Base-by-base conservation (phyloP, 139 green algal genomes). In the Bryopsis sp. region DNA sequence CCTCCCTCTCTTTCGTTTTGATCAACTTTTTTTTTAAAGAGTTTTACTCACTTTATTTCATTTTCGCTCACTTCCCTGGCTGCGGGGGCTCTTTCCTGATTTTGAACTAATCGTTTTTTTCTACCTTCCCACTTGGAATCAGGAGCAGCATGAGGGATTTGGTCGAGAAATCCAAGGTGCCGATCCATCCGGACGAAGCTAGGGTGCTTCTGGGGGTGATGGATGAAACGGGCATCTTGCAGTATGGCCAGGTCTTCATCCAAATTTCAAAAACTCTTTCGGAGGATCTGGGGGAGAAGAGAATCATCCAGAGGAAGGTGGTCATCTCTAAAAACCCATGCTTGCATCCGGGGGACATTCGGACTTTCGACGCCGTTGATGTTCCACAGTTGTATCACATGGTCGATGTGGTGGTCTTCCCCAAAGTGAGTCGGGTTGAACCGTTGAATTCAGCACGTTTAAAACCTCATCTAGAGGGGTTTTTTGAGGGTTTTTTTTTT, bases 261-360 rank as follows among this genome's bases (percentile, higher is more conserved):
- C 62, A 57, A 28, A 58, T 58, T 24, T 69, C 62, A 37, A 6
- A 29, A 29, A 34, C 29, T 37, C n/a, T 69, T 5, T 35, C 39
- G 26, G 4, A 32, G n/a, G 26, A 35, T 24, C 26, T 28, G 4
- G 22, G n/a, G 6, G 65, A 64, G 3, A 34, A 15, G 4, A 29
- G 37, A 22, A 32, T 72, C 43, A 50, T 72, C 19, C 43, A 60
- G 24, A 5, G 32, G 31, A 71, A 43, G 43, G 58, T 79, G 0
- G 33, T 73, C 24, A 68, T 83, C 39, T 58, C 58, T 61, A 83
- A 83, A 69, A 83, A 83, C 62, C 77, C 77, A 1, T 83, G 77
- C 64, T 68, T 81, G 46, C 77, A 83, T 67, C 77, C 77, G 22
- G 77, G 77, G 0, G 77, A 83, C 43, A 28, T 75, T 2, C 48